Evolutionary conservation across 495 filamentous ascomycete genomes (phyloP), one percentile per base, ranked within the genome.

Genomic region (Cercophora scortea): DNA sequence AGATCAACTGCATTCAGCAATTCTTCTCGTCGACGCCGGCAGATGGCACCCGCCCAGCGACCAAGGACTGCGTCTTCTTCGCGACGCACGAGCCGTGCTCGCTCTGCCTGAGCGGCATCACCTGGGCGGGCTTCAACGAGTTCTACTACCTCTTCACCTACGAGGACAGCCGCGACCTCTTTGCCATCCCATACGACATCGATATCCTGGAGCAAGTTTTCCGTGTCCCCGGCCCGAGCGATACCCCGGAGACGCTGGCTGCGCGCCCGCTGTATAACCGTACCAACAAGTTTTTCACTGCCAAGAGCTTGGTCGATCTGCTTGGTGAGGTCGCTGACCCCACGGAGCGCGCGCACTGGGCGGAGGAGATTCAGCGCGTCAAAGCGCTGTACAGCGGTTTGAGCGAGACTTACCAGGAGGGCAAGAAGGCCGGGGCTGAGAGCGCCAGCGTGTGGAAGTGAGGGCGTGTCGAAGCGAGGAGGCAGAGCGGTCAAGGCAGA

Each of bases 81-180:
- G 67, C 68, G 12, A 72, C 70, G 12, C 70, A 72, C 49, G 70
- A 72, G 50, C 68, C 70, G 12, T 72, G 68, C 56, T 71, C 65
- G 32, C 64, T 72, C 3, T 72, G 70, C 32, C 52, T 72, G 7
- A 63, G 59, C 32, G 70, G 65, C n/a, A 71, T 72, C 48, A 61
- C 68, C n/a, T 72, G 68, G 68, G 66, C 65, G 13, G 70, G 70
- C 32, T 72, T 72, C 65, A 59, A 56, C 59, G 65, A 70, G 61
- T 67, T 72, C 52, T 71, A 71, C 55, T 71, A 70, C 49, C 58
- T 72, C 35, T 72, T 72, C 59, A 71, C 70, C 9, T 72, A 72
- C 62, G 67, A 72, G 60, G 70, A 72, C 49, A 65, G 56, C 41
- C 65, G 68, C 18, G 68, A 72, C 32, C 51, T 67, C 6, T 70